A percentile compares a stretch with the other conserved stretches of the same genome.
These are phyloP conservation scores for Yamadazyma tumulicola DNA, from an alignment of 805 yeast genomes.

Conservation along the genomic window DNA sequence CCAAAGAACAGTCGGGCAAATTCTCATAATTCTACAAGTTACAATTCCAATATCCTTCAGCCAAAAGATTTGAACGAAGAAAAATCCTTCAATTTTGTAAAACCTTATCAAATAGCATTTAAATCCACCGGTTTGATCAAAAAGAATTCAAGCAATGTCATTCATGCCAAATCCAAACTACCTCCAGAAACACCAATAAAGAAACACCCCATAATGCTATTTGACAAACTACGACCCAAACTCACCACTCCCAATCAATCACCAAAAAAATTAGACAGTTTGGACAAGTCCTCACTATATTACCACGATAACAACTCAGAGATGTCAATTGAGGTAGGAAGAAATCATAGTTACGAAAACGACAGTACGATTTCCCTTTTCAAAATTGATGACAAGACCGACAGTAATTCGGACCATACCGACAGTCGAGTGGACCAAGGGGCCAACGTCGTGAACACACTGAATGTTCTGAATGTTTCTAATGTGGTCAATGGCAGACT, in stretches of 20 bases:
- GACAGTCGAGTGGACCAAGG: conserved; percentile 1
- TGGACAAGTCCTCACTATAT: conserved; percentile 3
- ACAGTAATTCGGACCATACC: conserved; percentile 2
- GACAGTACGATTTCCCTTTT: conserved; percentile 34
- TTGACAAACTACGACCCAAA: conserved; percentile 9
- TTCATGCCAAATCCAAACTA: conserved; percentile 14
- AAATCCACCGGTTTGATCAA: conserved; percentile 68
- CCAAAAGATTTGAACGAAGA: conserved; percentile 18
- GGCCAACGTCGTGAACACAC: conserved; percentile 4
- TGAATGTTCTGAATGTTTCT: no score
- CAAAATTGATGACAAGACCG: conserved; percentile 11
- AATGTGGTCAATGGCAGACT: conserved; percentile 6
- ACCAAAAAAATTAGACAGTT: not conserved
- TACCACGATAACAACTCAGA: conserved; percentile 19
- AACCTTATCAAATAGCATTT: conserved; percentile 84
- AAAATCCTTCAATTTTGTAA: conserved; percentile 58
- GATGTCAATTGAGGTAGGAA: conserved; percentile 38
- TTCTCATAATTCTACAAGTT: not conserved
- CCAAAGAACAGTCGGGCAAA: not conserved
- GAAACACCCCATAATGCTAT: conserved; percentile 35
- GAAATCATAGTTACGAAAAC: conserved; percentile 25
- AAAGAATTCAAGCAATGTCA: conserved; percentile 31
- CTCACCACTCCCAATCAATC: conserved; percentile 3
- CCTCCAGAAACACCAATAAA: conserved; percentile 47
- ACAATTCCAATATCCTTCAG: not conserved